A percentile compares a stretch with the other conserved stretches of the same genome.
These are phyloP conservation scores for Xylaria multiplex DNA, from an alignment of 2,329 filamentous ascomycete genomes.

Conservation along the genomic window DNA sequence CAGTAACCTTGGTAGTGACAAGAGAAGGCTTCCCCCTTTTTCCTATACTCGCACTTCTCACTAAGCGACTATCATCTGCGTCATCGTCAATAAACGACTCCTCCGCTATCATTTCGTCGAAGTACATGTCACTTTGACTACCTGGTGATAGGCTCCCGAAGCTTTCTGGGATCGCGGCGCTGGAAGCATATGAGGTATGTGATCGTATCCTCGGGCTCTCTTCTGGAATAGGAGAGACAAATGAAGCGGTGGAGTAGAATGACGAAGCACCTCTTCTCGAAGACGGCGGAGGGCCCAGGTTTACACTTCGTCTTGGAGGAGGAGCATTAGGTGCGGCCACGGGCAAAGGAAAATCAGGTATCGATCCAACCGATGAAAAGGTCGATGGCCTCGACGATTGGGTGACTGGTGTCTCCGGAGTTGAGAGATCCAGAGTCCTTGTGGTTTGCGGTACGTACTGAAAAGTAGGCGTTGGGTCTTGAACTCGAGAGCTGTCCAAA, in stretches of 20 bases:
- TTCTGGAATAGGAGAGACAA: slow-evolving; percentile 80
- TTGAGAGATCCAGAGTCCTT: slow-evolving; percentile 54
- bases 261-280: slow-evolving; percentile 69
- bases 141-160: slow-evolving; percentile 66
- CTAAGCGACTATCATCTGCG: slow-evolving; percentile 65
- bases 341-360: slow-evolving; percentile 68
- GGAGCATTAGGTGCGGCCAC: slow-evolving; percentile 49
- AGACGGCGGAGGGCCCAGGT: slow-evolving; percentile 69
- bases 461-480: slow-evolving; percentile 66
- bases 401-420: slow-evolving; percentile 59
- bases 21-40: slow-evolving; percentile 68
- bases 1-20: slow-evolving; percentile 56
- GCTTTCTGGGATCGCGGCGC: slow-evolving; percentile 74
- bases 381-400: slow-evolving; percentile 64
- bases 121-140: slow-evolving; percentile 61
- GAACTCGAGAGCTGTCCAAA: slow-evolving; percentile 64
- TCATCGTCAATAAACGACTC: slow-evolving; percentile 59
- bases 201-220: slow-evolving; percentile 69
- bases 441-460: slow-evolving; percentile 55
- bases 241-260: slow-evolving; percentile 73
- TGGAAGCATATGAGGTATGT: slow-evolving; percentile 75
- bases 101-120: slow-evolving; percentile 61
- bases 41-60: slow-evolving; percentile 70
- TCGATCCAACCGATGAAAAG: slow-evolving; percentile 64
- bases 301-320: slow-evolving; percentile 60